These are phyloP conservation scores for Kodamaea nitidulidarum DNA, from an alignment of 805 yeast genomes.

Conservation along the genomic window DNA sequence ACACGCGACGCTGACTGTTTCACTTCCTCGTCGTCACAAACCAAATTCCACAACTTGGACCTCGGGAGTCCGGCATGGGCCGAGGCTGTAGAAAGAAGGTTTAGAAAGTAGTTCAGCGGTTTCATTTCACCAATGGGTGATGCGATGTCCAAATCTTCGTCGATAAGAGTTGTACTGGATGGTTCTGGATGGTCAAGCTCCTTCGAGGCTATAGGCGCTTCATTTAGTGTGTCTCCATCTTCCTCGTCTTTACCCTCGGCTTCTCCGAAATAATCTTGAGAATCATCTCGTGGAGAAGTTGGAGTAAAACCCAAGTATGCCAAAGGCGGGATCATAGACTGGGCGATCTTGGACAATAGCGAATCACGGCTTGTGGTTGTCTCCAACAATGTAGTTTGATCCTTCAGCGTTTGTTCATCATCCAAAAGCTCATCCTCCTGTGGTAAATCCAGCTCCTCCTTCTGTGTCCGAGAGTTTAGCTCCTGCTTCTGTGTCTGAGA, in stretches of 20 bases:
- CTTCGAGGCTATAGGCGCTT: not conserved
- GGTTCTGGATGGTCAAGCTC: not conserved
- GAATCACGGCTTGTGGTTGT: conserved; percentile 2
- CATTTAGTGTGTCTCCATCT: conserved; percentile 11
- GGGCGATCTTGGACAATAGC: conserved; percentile 2
- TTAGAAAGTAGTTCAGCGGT: conserved; percentile 24
- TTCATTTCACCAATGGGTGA: conserved; percentile 19
- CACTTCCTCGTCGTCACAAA: conserved; percentile 1
- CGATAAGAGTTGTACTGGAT: not conserved
- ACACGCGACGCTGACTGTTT: conserved; percentile 2
- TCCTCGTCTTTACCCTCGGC: not conserved
- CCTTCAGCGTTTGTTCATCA: not conserved
- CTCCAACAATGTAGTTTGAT: not conserved
- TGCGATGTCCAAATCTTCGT: conserved; percentile 30
- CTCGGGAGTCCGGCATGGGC: conserved; percentile 25
- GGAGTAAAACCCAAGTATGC: conserved; percentile 2
- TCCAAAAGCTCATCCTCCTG: not conserved
- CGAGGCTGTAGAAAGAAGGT: conserved; percentile 28
- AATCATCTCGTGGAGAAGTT: conserved; percentile 1
- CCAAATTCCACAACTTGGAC: conserved; percentile 3
- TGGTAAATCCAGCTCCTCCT: too few species aligned
- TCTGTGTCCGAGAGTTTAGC: too few species aligned
- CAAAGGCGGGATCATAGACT: conserved; percentile 10
- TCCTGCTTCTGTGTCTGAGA: too few species aligned
- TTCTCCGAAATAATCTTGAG: conserved; percentile 3